A percentile compares a stretch with the other conserved stretches of the same genome.
Evolutionary conservation across 2,329 filamentous ascomycete species (phyloP).

Genomic region (Pseudogymnoascus sp.): DNA sequence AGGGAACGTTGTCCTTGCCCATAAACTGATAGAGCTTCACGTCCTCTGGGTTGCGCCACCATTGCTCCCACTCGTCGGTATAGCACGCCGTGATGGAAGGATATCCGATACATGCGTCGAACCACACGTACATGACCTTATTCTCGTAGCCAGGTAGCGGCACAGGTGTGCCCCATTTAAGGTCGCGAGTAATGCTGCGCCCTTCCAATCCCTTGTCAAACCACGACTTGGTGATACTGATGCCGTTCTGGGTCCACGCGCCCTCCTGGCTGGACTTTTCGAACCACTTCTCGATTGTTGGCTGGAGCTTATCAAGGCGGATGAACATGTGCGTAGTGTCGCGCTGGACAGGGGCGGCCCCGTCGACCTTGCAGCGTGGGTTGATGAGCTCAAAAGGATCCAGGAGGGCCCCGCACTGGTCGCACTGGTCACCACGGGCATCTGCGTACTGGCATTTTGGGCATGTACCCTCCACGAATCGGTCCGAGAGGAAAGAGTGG

Average conservation of each 20-base stretch:
- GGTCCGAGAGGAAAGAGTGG: constrained; percentile 71
- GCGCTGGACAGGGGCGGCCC: constrained; percentile 67
- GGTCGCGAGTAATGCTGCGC: constrained; percentile 83
- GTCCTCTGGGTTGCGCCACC: constrained; percentile 87
- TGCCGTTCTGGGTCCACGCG: constrained; percentile 67
- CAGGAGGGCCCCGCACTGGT: constrained; percentile 59
- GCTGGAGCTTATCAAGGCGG: constrained; percentile 75
- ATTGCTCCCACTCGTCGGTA: constrained; percentile 82
- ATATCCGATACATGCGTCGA: constrained; percentile 89
- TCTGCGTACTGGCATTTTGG: constrained; percentile 65
- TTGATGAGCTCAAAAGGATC: constrained; percentile 63
- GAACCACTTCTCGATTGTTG: constrained; percentile 71
- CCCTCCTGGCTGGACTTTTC: constrained; percentile 65
- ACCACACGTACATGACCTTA: constrained; percentile 80
- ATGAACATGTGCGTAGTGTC: constrained; percentile 89
- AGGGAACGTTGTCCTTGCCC: constrained; percentile 78
- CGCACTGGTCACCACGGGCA: constrained; percentile 67
- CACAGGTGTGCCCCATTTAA: constrained; percentile 70
- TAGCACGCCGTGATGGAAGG: constrained; percentile 91
- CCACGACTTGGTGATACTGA: constrained; percentile 73
- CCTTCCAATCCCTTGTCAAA: constrained; percentile 76
- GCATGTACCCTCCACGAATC: constrained; percentile 76
- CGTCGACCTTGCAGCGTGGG: constrained; percentile 86
- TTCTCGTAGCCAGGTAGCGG: constrained; percentile 56
- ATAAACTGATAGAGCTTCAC: constrained; percentile 92